Conservation (phyloP, 768 basidiomycete species). For the Hericium coralloides region DNA sequence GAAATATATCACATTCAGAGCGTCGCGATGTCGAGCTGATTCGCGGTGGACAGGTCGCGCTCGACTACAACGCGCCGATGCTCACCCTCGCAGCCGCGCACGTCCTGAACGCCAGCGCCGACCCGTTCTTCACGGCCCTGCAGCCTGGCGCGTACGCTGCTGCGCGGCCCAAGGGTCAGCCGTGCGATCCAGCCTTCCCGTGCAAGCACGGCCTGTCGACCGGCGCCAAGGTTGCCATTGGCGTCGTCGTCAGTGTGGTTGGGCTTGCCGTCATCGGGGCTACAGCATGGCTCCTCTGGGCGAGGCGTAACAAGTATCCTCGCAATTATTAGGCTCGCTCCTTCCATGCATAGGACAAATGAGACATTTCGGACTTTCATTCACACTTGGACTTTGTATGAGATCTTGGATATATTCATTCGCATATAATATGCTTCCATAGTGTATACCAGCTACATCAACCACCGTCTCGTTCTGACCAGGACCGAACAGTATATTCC, state of each 20-base stretch:
- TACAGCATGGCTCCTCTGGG: constrained; percentile 9
- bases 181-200: constrained; percentile 68
- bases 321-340: too few relatives aligned
- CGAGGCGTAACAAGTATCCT: too few relatives aligned
- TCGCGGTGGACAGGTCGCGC: constrained; percentile 40
- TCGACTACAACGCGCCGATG: constrained; percentile 88
- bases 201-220: constrained; percentile 45
- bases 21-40: background rate
- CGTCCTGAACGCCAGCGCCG: constrained; percentile 52
- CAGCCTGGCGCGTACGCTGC: constrained; percentile 57
- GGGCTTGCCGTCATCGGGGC: constrained; percentile 47
- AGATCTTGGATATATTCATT: too few relatives aligned
- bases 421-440: too few relatives aligned
- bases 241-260: constrained; percentile 50
- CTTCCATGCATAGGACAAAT: too few relatives aligned
- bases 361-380: too few relatives aligned
- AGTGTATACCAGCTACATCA: too few relatives aligned
- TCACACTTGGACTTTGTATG: too few relatives aligned
- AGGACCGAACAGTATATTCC: too few relatives aligned
- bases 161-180: constrained; percentile 54
- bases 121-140: constrained; percentile 73
- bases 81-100: constrained; percentile 79
- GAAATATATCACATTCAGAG: background rate
- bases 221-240: constrained; percentile 62
- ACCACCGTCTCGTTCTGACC: too few relatives aligned